Evolutionary conservation across 2,329 filamentous ascomycete species (phyloP).

Genomic region (Aphanocladium album): DNA sequence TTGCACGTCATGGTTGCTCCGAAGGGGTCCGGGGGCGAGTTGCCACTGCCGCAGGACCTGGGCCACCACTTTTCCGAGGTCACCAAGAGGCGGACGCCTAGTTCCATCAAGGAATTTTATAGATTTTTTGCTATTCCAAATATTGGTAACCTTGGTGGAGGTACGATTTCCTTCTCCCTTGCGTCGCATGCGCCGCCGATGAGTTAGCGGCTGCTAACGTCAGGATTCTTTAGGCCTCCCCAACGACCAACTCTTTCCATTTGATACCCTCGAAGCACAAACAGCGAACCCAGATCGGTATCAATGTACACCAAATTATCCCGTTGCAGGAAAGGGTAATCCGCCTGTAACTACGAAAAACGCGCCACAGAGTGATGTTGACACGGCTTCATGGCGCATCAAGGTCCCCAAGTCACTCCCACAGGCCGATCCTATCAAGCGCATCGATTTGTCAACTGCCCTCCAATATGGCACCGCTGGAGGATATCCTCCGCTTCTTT

Average conservation of each 20-base stretch:
- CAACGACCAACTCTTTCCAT: conserved; percentile 78
- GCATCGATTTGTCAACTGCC: conserved; percentile 75
- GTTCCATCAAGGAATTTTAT: conserved; percentile 75
- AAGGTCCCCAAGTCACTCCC: conserved; percentile 64
- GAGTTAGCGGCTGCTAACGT: neutral
- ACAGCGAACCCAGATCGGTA: conserved; percentile 71
- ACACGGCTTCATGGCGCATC: conserved; percentile 49
- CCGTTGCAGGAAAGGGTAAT: conserved; percentile 25
- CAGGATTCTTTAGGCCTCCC: conserved; percentile 58
- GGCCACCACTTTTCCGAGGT: conserved; percentile 72
- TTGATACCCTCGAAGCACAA: conserved; percentile 81
- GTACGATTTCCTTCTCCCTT: conserved; percentile 33
- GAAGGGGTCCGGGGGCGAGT: neutral
- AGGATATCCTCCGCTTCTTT: conserved; percentile 73
- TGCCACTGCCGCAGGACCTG: conserved; percentile 59
- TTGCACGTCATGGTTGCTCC: neutral
- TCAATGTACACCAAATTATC: conserved; percentile 61
- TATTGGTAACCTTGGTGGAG: conserved; percentile 58
- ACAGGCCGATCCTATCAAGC: conserved; percentile 54
- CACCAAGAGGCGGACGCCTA: conserved; percentile 60
- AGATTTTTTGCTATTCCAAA: conserved; percentile 69
- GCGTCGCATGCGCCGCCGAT: neutral
- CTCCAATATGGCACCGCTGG: conserved; percentile 82
- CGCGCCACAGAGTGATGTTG: conserved; percentile 21
- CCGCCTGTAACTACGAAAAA: conserved; percentile 10